Evolutionary conservation across 805 yeast genomes (phyloP), one percentile per base, ranked within the genome.

Genomic region (Yamadazyma akitaensis): DNA sequence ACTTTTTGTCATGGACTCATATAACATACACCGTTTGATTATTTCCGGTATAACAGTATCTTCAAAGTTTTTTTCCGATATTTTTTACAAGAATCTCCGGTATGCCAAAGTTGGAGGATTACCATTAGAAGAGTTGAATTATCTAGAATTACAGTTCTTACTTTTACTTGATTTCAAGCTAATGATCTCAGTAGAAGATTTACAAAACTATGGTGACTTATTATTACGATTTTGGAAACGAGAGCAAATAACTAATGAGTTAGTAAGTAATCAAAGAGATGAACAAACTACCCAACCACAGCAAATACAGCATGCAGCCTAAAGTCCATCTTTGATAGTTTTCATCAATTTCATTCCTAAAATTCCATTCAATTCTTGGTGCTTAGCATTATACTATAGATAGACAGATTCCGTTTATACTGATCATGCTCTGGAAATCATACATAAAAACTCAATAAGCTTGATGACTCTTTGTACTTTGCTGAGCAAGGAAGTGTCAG

Each of bases 81-180:
- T 91, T 41, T 92, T 91, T 60, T 92, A 92, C 74, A 92, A 92
- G 61, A 92, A 92, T 63, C 82, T 94, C 45, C 78, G 98, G 53
- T 92, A 92, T 64, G 97, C 97, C 10, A 88, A 91, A 63, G 94
- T 92, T 37, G 98, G 98, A 5, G 98, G 98, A 0, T 75, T 92
- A 46, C 96, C 97, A 7, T 74, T 90, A 47, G 96, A 88, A 46
- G 99, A 94, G 63, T 75, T 94, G 62, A 94, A 94, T 62, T 91
- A 88, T 65, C 72, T 94, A 54, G 99, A 94, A 65, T 70, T 94
- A 39, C 97, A 92, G 63, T 91, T 94, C 61, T 69, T 92, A 55
- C 65, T 91, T 42, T 70, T 92, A 49, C 75, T 90, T 43, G 97
- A 94, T 67, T 92, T 94, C 67, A 82, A 84, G 61, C 72, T 92